Evolutionary conservation across 2,329 filamentous ascomycete species (phyloP), one percentile per base, ranked within the genome.

Genomic region (Exophiala xenobiotica): DNA sequence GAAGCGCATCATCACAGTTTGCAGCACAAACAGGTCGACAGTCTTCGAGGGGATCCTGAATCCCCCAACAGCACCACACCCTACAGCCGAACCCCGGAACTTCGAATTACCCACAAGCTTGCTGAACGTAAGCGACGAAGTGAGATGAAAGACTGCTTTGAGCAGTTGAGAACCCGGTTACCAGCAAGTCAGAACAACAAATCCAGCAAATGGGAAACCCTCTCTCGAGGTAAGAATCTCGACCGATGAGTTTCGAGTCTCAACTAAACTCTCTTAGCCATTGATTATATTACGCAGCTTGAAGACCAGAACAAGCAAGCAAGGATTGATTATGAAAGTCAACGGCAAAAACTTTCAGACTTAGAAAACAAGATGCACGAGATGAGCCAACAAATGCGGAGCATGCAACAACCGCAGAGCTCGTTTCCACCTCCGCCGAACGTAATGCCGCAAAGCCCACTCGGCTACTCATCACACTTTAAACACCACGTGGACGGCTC

Each of bases 131-230:
- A 77, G 61, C 73, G 74, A 29, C 72, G 74, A 39, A 77, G 74
- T 49, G 74, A 77, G 56, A 77, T 77, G 74, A 77, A 77, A 53
- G 73, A 76, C 59, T 74, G 74, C 43, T 77, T 77, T 54, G 74
- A 77, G 59, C 63, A 68, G 16, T 60, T 77, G 37, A 68, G 74
- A 23, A 60, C 68, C 29, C 70, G 72, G 23, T 65, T 77, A 1
- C 74, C 74, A 3, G 65, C 71, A 12, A 69, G 64, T 48, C 73
- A 75, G 57, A 74, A 71, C 55, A 76, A 74, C 61, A 77, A 77
- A 57, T 76, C 74, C 6, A 77, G 74, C 62, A 77, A 77, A 64
- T 77, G 74, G 74, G 74, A 77, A 57, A 77, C 74, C 1, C 60
- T 77, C 16, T 75, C 72, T 19, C 64, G 72, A 68, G 72, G 72